A percentile compares a stretch with the other conserved stretches of the same genome.
phyloP scores from a whole-genome alignment of 75 land plant genomes.

The Chamaecyparis obtusa region DNA sequence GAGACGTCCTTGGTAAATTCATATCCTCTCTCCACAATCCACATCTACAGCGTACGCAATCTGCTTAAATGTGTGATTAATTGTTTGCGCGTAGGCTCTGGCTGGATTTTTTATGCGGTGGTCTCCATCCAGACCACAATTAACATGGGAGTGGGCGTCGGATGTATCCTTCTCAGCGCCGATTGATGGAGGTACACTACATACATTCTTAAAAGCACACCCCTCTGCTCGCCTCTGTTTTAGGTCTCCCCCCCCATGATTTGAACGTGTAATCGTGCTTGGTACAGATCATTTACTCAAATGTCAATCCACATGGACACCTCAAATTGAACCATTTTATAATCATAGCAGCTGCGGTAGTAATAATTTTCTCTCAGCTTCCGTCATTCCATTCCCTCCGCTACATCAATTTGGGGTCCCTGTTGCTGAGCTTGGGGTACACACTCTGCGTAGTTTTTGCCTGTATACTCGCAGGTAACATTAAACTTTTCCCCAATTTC shows the following conservation, averaged over 20 bases:
- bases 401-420: constrained; percentile 33
- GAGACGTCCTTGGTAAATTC: constrained; percentile 61
- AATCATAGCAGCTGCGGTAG: constrained; percentile 52
- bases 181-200: constrained; percentile 56
- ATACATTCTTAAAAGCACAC: not conserved
- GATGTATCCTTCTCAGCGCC: constrained; percentile 51
- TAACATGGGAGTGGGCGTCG: constrained; percentile 61
- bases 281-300: constrained; percentile 42
- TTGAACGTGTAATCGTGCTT: not conserved
- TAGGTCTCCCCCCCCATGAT: too few relatives aligned
- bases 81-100: constrained; percentile 27
- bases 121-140: constrained; percentile 49
- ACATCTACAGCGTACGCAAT: not conserved
- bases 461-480: constrained; percentile 69
- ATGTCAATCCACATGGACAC: constrained; percentile 46
- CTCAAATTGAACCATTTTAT: constrained; percentile 73
- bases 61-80: not conserved
- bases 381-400: constrained; percentile 89
- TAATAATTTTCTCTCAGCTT: constrained; percentile 71
- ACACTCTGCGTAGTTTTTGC: constrained; percentile 47
- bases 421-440: too few relatives aligned
- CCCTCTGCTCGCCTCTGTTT: not conserved
- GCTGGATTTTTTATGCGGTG: constrained; percentile 69
- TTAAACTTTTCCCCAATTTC: too few relatives aligned
- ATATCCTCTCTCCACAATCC: not conserved